Base-by-base conservation (phyloP, 306 rosid species). In the Carpinus fangiana region DNA sequence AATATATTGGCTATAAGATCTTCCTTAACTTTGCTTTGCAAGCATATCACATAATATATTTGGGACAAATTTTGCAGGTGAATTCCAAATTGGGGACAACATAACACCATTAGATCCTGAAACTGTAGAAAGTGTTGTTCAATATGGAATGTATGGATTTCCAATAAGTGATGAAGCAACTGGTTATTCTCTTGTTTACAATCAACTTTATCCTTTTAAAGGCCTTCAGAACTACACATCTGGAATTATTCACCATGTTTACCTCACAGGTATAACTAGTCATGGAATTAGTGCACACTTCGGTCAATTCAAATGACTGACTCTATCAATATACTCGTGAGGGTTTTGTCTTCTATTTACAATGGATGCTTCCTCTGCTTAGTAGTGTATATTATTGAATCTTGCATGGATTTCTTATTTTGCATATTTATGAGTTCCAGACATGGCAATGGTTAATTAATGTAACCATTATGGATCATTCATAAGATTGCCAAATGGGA, bases 211-310 rank as follows among this genome's bases (percentile, higher is more conserved):
- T 82, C 97, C 94, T 61, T 90, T 89, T 87, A 84, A 94, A 83
- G 97, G 94, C 81, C 96, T 94, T 72, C 89, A 89, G 60, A 94
- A 94, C 87, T 94, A 94, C 81, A 89, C 98, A 80, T 92, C 97
- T 43, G 98, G 98, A 76, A 94, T 94, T 26, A 92, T 92, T 73
- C 98, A 94, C 83, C 98, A 92, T 79, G 97, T 90, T 88, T 92
- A 88, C 76, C 92, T 94, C 74, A 84, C 78, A 34, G 96, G 97
- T 92, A 87, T 56, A 72, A 28, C 21, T 66, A 66, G 26, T 66
- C 12, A 48, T 8, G 51, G 8, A 17, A 18, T 52, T 13, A 65
- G 12, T 62, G 51, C 68, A 76, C 23, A 48, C 56, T 64, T 76
- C 50, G 26, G 52, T 36, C 8, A 4, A 64, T 64, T 64, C 17